Base-by-base conservation (phyloP, 2,329 filamentous ascomycete species). In the Phoma sp. region DNA sequence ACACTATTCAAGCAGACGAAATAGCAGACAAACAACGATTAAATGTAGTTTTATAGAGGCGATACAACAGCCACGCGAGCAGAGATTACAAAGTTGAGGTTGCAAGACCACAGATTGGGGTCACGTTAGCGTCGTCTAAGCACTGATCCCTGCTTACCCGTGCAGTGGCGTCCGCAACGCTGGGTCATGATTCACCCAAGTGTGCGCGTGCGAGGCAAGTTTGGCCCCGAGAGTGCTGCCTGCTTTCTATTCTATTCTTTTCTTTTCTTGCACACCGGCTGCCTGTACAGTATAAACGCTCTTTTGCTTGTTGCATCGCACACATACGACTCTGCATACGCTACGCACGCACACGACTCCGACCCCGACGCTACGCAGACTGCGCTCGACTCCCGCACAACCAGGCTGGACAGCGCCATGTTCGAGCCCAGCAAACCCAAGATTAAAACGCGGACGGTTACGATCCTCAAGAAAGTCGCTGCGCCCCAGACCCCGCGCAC, bases 401-500 rank as follows among this genome's bases (percentile, higher is more conserved):
- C n/a, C n/a, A n/a, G n/a, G n/a, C n/a, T n/a, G n/a, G n/a, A n/a
- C n/a, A n/a, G n/a, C 60, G 58, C 43, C 54, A 72, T 72, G 69
- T 72, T 73, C 53, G 54, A 56, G 38, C 45, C 59, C 36, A 67
- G 67, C 45, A 66, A 71, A 34, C 66, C 69, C 45, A 73, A 72
- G 60, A 72, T 74, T 54, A 68, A 67, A 54, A 67, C 64, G 39
- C 64, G 64, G 28, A 71, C 69, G 23, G 67, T 74, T 53, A 59
- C 65, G 42, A 62, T 73, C 40, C 67, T 69, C 56, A 71, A 64
- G 51, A 64, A 53, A 21, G 60, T 49, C 51, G 45, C 51, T 21
- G 42, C 63, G 28, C 57, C 56, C 50, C 54, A 57, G 34, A 11
- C 57, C 29, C 59, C 40, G 34, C 56, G 14, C 52, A 43, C 52